Percentiles rank a stretch among this genome's conserved stretches.
phyloP scores from a whole-genome alignment of 2,329 filamentous ascomycete genomes.

The Neoscytalidium dimidiatum region DNA sequence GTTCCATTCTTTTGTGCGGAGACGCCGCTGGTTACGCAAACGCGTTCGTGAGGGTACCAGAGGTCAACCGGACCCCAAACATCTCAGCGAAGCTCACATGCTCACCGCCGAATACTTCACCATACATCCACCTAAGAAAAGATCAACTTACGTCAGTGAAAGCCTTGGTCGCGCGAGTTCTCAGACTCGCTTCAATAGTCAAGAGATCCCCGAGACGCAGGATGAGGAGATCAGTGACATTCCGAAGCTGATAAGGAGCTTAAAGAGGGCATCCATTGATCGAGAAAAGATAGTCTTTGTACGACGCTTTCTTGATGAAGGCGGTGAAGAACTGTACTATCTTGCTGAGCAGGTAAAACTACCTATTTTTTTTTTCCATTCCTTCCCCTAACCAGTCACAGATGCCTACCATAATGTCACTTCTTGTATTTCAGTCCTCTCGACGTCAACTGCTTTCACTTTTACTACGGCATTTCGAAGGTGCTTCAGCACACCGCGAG shows the following conservation, averaged over 20 bases:
- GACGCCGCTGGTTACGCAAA: slow-evolving; percentile 73
- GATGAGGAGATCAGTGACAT: slow-evolving; percentile 62
- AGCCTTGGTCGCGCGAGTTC: background rate
- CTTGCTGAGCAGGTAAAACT: slow-evolving; percentile 61
- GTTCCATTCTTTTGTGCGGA: slow-evolving; percentile 93
- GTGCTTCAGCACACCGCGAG: slow-evolving; percentile 51
- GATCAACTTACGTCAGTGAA: background rate
- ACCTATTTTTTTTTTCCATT: background rate
- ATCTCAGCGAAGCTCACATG: slow-evolving; percentile 59
- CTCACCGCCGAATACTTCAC: slow-evolving; percentile 80
- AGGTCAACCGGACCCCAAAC: background rate
- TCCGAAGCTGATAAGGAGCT: slow-evolving; percentile 65
- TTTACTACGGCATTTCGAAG: slow-evolving; percentile 60
- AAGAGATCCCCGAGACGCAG: slow-evolving; percentile 46
- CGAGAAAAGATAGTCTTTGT: slow-evolving; percentile 87
- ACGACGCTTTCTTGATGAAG: slow-evolving; percentile 77
- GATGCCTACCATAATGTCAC: slow-evolving; percentile 52
- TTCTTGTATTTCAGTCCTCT: slow-evolving; percentile 88
- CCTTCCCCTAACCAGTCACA: slow-evolving; percentile 10
- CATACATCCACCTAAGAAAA: slow-evolving; percentile 54
- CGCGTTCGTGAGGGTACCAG: slow-evolving; percentile 13
- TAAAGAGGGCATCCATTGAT: slow-evolving; percentile 76
- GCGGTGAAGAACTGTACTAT: slow-evolving; percentile 72
- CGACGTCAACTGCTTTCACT: slow-evolving; percentile 73
- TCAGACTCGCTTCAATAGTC: background rate